Conservation (phyloP, 768 basidiomycete species). For the Hypsizygus marmoreus region DNA sequence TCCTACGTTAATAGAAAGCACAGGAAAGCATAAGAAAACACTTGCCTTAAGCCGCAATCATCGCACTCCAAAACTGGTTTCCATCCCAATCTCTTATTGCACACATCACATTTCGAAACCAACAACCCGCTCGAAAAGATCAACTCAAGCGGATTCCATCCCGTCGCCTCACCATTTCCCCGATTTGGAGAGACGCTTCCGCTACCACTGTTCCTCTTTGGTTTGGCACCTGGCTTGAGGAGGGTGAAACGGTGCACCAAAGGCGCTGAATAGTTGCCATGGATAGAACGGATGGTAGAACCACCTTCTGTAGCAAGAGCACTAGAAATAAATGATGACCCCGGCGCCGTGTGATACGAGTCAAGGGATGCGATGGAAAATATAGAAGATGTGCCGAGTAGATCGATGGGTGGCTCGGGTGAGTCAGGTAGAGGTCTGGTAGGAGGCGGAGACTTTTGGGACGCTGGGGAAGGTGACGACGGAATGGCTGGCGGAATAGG, state of each 20-base stretch:
- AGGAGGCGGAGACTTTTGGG: slow-evolving; percentile 23
- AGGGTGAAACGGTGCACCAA: slow-evolving; percentile 86
- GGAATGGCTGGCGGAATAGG: slow-evolving; percentile 40
- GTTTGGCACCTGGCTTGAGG: slow-evolving; percentile 75
- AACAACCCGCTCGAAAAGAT: slow-evolving; percentile 75
- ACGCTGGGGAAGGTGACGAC: slow-evolving; percentile 18
- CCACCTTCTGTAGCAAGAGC: slow-evolving; percentile 78
- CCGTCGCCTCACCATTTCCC: slow-evolving; percentile 29
- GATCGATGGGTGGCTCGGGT: slow-evolving; percentile 30
- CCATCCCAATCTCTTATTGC: slow-evolving; percentile 80
- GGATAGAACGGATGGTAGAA: slow-evolving; percentile 59
- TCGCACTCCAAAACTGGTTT: slow-evolving; percentile 87
- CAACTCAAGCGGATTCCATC: slow-evolving; percentile 80
- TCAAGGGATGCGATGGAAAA: slow-evolving; percentile 60
- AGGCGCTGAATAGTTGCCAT: slow-evolving; percentile 42
- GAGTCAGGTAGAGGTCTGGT: slow-evolving; percentile 7
- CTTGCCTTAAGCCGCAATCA: slow-evolving; percentile 79
- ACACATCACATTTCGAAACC: slow-evolving; percentile 80
- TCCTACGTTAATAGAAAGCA: slow-evolving; percentile 8
- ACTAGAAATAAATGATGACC: slow-evolving; percentile 49
- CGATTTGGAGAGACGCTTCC: slow-evolving; percentile 35
- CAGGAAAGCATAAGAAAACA: slow-evolving; percentile 8
- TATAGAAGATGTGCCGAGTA: slow-evolving; percentile 45
- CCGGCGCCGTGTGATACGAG: slow-evolving; percentile 66
- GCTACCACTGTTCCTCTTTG: slow-evolving; percentile 38